Percentiles rank a stretch among this genome's conserved stretches.
phyloP scores from a whole-genome alignment of 2,329 filamentous ascomycete genomes.

The Calonectria honghensis region DNA sequence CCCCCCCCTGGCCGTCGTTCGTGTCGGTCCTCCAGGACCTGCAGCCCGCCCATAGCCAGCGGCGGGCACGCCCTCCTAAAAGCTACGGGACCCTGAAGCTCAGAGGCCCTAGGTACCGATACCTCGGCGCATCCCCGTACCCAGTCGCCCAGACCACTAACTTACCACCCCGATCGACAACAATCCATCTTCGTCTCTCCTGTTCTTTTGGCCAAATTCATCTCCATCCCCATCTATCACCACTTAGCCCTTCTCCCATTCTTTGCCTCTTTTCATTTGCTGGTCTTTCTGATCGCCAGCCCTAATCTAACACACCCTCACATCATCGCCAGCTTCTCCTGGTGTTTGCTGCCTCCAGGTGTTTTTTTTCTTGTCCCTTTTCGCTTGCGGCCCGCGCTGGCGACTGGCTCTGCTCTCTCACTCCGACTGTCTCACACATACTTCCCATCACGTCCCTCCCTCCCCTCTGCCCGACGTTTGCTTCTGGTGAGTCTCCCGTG shows the following conservation, averaged over 20 bases:
- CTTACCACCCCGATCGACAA: conserved; percentile 36
- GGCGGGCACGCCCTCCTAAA: conserved; percentile 33
- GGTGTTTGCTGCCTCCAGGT: conserved; percentile 25
- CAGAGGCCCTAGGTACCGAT: conserved; percentile 37
- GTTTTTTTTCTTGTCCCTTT: conserved; percentile 25
- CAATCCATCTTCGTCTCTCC: conserved; percentile 42
- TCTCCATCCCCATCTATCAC: conserved; percentile 37
- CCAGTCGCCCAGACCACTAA: conserved; percentile 24
- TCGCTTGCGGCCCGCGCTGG: conserved; percentile 53
- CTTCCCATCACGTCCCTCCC: conserved; percentile 40
- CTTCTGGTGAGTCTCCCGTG: conserved; percentile 45
- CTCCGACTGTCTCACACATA: conserved; percentile 43
- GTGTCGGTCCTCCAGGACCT: conserved; percentile 36
- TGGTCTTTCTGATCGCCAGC: conserved; percentile 26
- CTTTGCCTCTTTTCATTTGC: conserved; percentile 27
- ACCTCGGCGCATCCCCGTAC: conserved; percentile 33
- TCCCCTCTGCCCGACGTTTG: conserved; percentile 40
- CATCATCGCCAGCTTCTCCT: conserved; percentile 14
- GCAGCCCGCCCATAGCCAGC: conserved; percentile 27
- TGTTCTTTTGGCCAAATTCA: conserved; percentile 38
- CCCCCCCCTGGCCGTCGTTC: conserved; percentile 41
- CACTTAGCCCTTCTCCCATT: conserved; percentile 32
- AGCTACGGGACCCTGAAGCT: conserved; percentile 29
- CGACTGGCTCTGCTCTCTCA: conserved; percentile 50
- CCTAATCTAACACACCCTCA: conserved; percentile 29